Conservation (phyloP, 257 asterid genomes). For the Gardenia jasminoides region DNA sequence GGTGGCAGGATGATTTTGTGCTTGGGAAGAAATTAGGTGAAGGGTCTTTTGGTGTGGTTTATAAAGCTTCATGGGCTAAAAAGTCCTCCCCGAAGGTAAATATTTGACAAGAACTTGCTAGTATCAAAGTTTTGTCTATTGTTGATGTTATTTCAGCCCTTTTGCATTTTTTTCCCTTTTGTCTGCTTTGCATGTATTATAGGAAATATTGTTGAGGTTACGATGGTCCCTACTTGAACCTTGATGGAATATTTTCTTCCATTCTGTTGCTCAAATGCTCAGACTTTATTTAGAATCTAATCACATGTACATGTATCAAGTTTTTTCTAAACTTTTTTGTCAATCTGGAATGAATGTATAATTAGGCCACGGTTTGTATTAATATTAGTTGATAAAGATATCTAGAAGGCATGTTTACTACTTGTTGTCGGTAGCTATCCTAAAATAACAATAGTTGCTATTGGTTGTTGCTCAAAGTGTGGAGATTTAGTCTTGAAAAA, state of each 20-base stretch:
- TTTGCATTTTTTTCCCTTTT: background rate
- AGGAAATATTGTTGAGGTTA: background rate
- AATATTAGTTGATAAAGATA: no score
- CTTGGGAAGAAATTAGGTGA: conserved; percentile 95
- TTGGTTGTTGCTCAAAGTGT: conserved; percentile 39
- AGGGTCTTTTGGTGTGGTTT: conserved; percentile 90
- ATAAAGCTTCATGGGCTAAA: conserved; percentile 60
- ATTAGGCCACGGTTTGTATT: background rate
- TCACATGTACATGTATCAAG: background rate
- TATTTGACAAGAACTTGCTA: background rate
- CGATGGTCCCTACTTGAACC: background rate
- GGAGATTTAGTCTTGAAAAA: conserved; percentile 80
- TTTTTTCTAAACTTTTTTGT: background rate
- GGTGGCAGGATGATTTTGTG: conserved; percentile 80
- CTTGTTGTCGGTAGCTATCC: background rate
- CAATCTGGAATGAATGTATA: background rate
- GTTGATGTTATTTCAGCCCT: background rate
- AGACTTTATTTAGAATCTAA: background rate
- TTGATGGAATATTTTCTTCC: background rate
- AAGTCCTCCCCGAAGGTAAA: conserved; percentile 62
- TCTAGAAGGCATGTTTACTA: no score
- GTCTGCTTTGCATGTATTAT: background rate
- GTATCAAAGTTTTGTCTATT: background rate
- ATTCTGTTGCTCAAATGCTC: background rate
- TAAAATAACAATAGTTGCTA: conserved; percentile 6